A percentile compares a stretch with the other conserved stretches of the same genome.
These are phyloP conservation scores for Phylloboletellus chloephorus DNA, from an alignment of 1,284 basidiomycete genomes.

Conservation along the genomic window DNA sequence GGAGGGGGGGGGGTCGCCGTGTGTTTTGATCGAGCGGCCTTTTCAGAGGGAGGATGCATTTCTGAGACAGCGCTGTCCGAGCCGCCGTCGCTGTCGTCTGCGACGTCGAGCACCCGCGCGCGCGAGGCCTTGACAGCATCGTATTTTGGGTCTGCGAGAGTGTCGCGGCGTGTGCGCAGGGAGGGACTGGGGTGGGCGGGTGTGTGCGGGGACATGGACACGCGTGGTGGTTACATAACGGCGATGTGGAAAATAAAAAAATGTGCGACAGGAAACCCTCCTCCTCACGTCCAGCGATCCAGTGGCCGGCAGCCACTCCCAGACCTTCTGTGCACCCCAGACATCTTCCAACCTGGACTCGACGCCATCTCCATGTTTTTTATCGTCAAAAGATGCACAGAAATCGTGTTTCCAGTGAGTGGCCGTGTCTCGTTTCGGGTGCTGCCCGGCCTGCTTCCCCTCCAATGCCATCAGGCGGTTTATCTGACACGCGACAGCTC, in stretches of 20 bases:
- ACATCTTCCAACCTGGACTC: conserved; percentile 44
- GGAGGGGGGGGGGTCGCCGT: conserved; percentile 21
- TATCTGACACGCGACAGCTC: conserved; percentile 35
- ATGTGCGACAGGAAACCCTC: too few species aligned
- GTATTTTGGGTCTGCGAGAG: conserved; percentile 70
- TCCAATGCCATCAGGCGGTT: conserved; percentile 29
- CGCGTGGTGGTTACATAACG: conserved; percentile 13
- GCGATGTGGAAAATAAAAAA: too few species aligned
- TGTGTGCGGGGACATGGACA: too few species aligned
- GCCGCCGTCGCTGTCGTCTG: conserved; percentile 34
- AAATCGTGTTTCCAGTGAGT: conserved; percentile 46
- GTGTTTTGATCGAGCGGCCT: too few species aligned
- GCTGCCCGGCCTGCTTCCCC: conserved; percentile 14
- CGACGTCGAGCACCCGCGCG: conserved; percentile 48
- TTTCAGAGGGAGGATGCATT: too few species aligned
- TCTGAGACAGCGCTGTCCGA: conserved; percentile 21
- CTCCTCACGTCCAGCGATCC: too few species aligned
- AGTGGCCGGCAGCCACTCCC: conserved; percentile 32
- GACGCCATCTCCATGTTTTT: conserved; percentile 45
- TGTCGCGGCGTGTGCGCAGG: conserved; percentile 59
- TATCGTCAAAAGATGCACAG: conserved; percentile 42
- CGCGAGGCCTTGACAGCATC: conserved; percentile 61
- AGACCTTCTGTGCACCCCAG: conserved; percentile 15
- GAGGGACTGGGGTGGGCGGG: too few species aligned
- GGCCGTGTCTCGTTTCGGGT: conserved; percentile 27